Evolutionary conservation across 805 yeast genomes (phyloP).

Genomic region (Brettanomyces naardenensis): DNA sequence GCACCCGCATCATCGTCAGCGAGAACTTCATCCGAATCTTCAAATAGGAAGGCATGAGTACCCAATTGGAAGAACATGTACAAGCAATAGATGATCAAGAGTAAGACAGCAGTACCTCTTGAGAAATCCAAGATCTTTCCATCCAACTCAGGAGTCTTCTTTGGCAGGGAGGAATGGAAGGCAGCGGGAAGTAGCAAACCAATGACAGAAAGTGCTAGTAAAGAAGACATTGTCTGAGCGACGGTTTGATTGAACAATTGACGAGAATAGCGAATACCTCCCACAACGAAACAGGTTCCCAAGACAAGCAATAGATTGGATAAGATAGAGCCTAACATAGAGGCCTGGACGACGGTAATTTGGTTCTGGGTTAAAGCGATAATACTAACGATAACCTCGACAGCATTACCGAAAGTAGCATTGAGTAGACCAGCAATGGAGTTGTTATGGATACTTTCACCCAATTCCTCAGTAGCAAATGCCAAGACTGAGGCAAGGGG

Average conservation of each 20-base stretch:
- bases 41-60: slow-evolving; percentile 71
- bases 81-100: slow-evolving; percentile 68
- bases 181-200: slow-evolving; percentile 94
- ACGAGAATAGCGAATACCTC: slow-evolving; percentile 80
- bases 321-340: slow-evolving; percentile 91
- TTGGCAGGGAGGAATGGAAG: slow-evolving; percentile 72
- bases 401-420: slow-evolving; percentile 97
- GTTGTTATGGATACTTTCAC: slow-evolving; percentile 74
- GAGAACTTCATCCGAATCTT: slow-evolving; percentile 1
- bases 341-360: slow-evolving; percentile 90
- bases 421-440: slow-evolving; percentile 90
- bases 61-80: slow-evolving; percentile 83
- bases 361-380: slow-evolving; percentile 84
- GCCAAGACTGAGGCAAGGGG: slow-evolving; percentile 90
- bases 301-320: slow-evolving; percentile 83
- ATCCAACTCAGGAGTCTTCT: slow-evolving; percentile 19
- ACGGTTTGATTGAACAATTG: slow-evolving; percentile 93
- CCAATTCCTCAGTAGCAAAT: slow-evolving; percentile 86
- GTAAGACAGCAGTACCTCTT: slow-evolving; percentile 76
- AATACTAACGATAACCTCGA: slow-evolving; percentile 88
- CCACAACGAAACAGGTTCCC: slow-evolving; percentile 93
- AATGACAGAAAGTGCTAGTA: slow-evolving; percentile 84
- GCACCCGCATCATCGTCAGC: background rate
- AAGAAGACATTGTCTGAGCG: slow-evolving; percentile 95
- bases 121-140: slow-evolving; percentile 60